Conservation (phyloP, 495 filamentous ascomycete species). For the Penicillium ucsense region DNA sequence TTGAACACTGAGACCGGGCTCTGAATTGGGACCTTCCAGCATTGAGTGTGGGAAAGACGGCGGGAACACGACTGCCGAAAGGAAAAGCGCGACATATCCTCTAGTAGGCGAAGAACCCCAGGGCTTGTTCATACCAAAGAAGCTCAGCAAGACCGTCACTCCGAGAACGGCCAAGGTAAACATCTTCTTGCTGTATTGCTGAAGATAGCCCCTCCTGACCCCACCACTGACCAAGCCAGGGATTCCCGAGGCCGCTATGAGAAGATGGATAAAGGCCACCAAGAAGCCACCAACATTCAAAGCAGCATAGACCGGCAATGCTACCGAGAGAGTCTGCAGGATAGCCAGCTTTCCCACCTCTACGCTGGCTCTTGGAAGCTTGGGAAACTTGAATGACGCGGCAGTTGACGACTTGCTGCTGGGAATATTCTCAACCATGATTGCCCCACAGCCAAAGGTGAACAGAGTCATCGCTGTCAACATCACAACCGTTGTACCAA, state of each 20-base stretch:
- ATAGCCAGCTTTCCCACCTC: slow-evolving; percentile 11
- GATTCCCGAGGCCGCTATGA: slow-evolving; percentile 33
- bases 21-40: slow-evolving; percentile 13
- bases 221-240: slow-evolving; percentile 16
- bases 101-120: slow-evolving; percentile 25
- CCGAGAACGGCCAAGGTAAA: slow-evolving; percentile 20
- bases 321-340: slow-evolving; percentile 25
- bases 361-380: slow-evolving; percentile 10
- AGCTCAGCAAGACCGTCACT: slow-evolving; percentile 18
- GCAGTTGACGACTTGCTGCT: slow-evolving; percentile 1
- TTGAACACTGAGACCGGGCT: slow-evolving; percentile 19
- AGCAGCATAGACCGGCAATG: slow-evolving; percentile 47
- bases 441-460: slow-evolving; percentile 19
- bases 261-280: slow-evolving; percentile 40
- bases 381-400: slow-evolving; percentile 10
- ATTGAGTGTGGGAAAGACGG: slow-evolving; percentile 29
- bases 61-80: slow-evolving; percentile 34
- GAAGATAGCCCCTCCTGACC: slow-evolving; percentile 4
- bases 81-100: slow-evolving; percentile 37
- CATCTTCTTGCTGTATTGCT: slow-evolving; percentile 21
- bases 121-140: slow-evolving; percentile 23
- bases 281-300: slow-evolving; percentile 46
- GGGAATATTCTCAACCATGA: slow-evolving; percentile 8
- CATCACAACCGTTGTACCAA: slow-evolving; percentile 9
- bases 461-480: slow-evolving; percentile 21